These are phyloP conservation scores for Colletotrichum karsti DNA, from an alignment of 2,329 filamentous ascomycete species.

Conservation along the genomic window DNA sequence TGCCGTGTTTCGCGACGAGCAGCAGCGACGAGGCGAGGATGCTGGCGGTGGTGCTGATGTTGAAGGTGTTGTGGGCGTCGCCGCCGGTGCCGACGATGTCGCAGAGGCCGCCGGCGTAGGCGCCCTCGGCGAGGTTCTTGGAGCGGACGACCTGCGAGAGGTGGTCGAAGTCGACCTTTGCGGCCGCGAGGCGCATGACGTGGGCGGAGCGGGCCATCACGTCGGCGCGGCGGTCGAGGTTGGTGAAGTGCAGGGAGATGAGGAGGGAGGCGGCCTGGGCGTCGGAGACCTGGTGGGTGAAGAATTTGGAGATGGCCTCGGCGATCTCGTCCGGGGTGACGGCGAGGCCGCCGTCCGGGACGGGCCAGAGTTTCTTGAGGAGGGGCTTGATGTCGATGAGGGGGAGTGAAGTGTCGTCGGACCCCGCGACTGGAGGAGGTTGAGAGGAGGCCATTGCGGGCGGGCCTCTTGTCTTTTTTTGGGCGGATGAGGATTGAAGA, in stretches of 20 bases:
- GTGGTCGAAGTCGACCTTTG: constrained; percentile 71
- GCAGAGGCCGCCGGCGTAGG: constrained; percentile 84
- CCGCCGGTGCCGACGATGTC: constrained; percentile 98
- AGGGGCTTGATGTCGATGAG: constrained; percentile 73
- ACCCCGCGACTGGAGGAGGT: constrained; percentile 33
- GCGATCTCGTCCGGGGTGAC: constrained; percentile 86
- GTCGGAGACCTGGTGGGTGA: constrained; percentile 87
- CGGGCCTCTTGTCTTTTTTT: neutral
- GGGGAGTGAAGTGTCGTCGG: constrained; percentile 39
- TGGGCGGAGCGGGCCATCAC: constrained; percentile 86
- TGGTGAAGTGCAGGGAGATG: constrained; percentile 91
- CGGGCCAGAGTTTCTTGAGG: constrained; percentile 76
- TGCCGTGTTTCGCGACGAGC: constrained; percentile 93
- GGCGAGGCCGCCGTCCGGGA: constrained; percentile 47
- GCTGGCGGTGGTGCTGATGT: constrained; percentile 94
- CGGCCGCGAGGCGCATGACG: constrained; percentile 84
- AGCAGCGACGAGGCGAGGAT: constrained; percentile 89
- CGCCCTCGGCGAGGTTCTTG: constrained; percentile 72
- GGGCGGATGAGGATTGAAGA: neutral
- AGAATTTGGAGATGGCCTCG: constrained; percentile 88
- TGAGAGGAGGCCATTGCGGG: constrained; percentile 42
- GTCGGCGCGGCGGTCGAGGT: constrained; percentile 82
- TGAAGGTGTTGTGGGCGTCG: constrained; percentile 97
- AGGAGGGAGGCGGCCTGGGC: constrained; percentile 88
- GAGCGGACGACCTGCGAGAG: constrained; percentile 69